Base-by-base conservation (phyloP, 495 filamentous ascomycete species). In the Penicillium canariense region DNA sequence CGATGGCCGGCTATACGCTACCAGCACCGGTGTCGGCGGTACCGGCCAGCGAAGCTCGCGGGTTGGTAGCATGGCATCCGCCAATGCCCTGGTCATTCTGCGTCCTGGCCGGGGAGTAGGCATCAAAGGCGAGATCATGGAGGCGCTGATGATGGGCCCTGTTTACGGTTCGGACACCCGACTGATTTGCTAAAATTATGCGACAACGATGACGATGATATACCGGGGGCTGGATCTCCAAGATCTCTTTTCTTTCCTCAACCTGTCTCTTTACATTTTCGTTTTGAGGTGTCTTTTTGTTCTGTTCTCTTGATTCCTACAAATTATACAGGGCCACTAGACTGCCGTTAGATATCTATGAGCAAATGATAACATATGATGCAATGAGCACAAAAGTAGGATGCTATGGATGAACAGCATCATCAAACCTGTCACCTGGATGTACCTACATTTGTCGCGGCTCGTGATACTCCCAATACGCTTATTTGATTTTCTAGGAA, bases 51-150 rank as follows among this genome's bases (percentile, higher is more conserved):
- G 94, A 39, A 97, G 94, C 60, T 96, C 90, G 5, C 81, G 82
- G 54, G 87, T 98, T 5, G 90, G 90, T 0, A 97, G 94, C 67
- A 75, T 97, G 48, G 87, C 86, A 32, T 85, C 85, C 27, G 91
- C 95, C 20, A 97, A 98, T 73, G 89, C 87, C 34, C 73, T 98
- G 52, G 70, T 97, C 30, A 87, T 85, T 60, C 73, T 98, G 62
- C 89, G 87, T 38, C 75, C 83, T 8, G 75, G 72, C 20, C 68
- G 74, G 12, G 79, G 77, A 5, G 61, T 65, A 17, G 61, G 79
- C 5, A 67, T 60, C 14, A 81, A 82, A 67, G 84, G 85, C 12
- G 68, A 75, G 44, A 72, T 74, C 58, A 70, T 84, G 26, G 78
- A 86, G 55, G 85, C 84, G 22, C 63, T 88, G 69, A 62, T 87